These are phyloP conservation scores for Kokia cookei DNA, from an alignment of 441 rosid species.

Conservation along the genomic window DNA sequence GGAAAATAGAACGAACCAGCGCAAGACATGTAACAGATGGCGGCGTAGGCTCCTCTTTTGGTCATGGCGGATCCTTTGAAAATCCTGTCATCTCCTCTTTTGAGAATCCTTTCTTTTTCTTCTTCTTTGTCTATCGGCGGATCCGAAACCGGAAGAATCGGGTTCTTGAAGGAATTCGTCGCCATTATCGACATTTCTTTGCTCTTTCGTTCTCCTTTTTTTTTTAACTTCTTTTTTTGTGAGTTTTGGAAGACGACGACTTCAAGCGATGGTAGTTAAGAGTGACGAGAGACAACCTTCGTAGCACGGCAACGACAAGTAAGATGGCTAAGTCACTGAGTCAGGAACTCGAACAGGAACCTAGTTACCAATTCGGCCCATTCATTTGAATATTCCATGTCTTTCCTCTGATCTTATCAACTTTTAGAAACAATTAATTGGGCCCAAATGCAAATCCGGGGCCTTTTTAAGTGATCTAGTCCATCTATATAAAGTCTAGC, in stretches of 20 bases:
- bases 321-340: neutral
- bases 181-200: constrained; percentile 32
- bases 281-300: neutral
- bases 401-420: neutral
- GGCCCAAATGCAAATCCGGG: neutral
- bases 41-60: constrained; percentile 78
- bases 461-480: neutral
- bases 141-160: constrained; percentile 64
- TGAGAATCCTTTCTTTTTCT: constrained; percentile 47
- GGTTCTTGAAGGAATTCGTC: constrained; percentile 39
- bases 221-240: no score
- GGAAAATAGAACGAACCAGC: constrained; percentile 44
- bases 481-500: neutral
- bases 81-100: constrained; percentile 55
- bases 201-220: neutral
- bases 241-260: neutral
- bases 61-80: constrained; percentile 95
- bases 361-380: neutral
- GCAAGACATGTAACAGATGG: constrained; percentile 85
- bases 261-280: neutral
- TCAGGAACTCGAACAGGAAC: neutral
- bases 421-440: neutral
- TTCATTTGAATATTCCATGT: neutral
- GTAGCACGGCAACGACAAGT: neutral
- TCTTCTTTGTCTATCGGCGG: constrained; percentile 32